Conservation (phyloP, 805 yeast species). For the Vanderwaltozyma yarrowii region DNA sequence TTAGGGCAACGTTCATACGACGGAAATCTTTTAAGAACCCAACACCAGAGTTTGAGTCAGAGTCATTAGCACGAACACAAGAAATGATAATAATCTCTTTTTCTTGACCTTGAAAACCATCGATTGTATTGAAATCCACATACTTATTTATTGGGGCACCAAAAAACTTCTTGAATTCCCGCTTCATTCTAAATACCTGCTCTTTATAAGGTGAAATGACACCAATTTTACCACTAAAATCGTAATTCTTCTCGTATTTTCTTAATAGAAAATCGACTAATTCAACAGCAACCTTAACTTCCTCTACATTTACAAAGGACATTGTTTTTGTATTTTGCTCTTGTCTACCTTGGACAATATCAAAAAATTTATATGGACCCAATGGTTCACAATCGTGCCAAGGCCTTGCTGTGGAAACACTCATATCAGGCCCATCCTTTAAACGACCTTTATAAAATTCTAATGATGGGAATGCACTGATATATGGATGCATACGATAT, state of each 20-base stretch:
- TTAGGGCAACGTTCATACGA: constrained; percentile 94
- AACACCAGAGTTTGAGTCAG: constrained; percentile 60
- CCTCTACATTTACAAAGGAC: constrained; percentile 62
- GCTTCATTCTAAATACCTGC: constrained; percentile 55
- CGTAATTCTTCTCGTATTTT: constrained; percentile 33
- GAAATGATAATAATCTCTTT: constrained; percentile 57
- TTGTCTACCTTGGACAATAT: constrained; percentile 55
- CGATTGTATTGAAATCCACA: constrained; percentile 88
- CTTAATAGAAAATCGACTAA: constrained; percentile 45
- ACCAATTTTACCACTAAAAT: constrained; percentile 70
- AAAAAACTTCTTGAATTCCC: constrained; percentile 44
- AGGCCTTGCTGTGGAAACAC: constrained; percentile 42
- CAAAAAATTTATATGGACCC: constrained; percentile 72
- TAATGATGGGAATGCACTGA: constrained; percentile 48
- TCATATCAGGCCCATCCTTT: constrained; percentile 73
- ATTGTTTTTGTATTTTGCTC: constrained; percentile 51
- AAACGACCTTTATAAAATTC: constrained; percentile 44
- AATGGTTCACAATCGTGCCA: constrained; percentile 62
- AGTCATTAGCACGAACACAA: constrained; percentile 80
- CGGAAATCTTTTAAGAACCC: constrained; percentile 88
- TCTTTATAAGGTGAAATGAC: constrained; percentile 92
- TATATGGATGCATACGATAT: constrained; percentile 88
- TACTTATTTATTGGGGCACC: constrained; percentile 55
- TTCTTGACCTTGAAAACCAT: constrained; percentile 78
- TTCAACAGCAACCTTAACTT: constrained; percentile 65